Conservation (phyloP, 73 alveolate genomes). For the Paramecium biaurelia region DNA sequence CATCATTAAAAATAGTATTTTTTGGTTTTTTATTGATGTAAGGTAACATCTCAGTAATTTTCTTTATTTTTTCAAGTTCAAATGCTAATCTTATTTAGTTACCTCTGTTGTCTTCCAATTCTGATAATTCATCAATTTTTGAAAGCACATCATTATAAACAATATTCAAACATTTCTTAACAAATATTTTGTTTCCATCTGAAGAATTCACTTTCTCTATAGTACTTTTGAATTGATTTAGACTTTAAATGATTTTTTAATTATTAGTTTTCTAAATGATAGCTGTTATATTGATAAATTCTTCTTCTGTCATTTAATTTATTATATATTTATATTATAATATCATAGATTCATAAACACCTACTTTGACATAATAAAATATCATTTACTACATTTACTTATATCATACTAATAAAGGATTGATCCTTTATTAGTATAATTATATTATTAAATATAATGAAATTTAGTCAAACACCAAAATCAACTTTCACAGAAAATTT, state of each 20-base stretch:
- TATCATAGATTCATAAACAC: not conserved
- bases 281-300: not conserved
- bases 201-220: not conserved
- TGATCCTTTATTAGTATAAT: not conserved
- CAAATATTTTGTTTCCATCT: conserved; percentile 1
- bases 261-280: not conserved
- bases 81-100: not conserved
- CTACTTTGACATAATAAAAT: not conserved
- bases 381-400: not conserved
- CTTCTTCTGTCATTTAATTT: not conserved
- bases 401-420: not conserved
- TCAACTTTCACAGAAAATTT: not conserved
- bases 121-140: conserved; percentile 10
- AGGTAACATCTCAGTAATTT: not conserved
- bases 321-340: not conserved
- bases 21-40: not conserved
- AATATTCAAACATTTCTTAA: not conserved
- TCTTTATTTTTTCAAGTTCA: not conserved
- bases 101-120: not conserved
- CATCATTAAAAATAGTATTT: not conserved
- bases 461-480: not conserved
- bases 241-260: not conserved
- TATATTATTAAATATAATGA: not conserved
- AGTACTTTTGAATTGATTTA: not conserved
- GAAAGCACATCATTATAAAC: not conserved